Evolutionary conservation across 768 basidiomycete species (phyloP), one percentile per base, ranked within the genome.

Genomic region (Calocera viscosa): DNA sequence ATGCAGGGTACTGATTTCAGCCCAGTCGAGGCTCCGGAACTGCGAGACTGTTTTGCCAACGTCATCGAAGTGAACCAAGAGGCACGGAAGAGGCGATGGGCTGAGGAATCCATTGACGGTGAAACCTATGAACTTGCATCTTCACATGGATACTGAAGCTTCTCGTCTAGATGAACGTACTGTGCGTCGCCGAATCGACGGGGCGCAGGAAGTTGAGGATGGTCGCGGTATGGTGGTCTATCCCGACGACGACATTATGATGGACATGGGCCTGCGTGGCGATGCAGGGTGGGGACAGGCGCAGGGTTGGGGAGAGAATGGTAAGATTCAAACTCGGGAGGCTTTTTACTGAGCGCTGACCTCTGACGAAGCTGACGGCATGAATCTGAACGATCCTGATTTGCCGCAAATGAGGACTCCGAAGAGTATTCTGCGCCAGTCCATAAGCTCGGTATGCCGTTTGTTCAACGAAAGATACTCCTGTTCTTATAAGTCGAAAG

Each of bases 71-170:
- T 22, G 26, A 60, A 60, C 53, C 26, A 11, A 5, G 53, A 60
- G 19, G 53, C 53, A 16, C 24, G 53, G 16, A 60, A 60, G 53
- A 60, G 53, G 53, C 53, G 53, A 11, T 60, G 53, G 53, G 53
- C 11, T 8, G 53, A 60, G 14, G 30, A 60, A 26, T 12, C 24
- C 43, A 3, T 47, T 8, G 53, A 60, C 7, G 53, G 53, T 32
- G 30, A 60, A 32, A 47, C 5, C 43, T 8, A 47, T 19, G 5
- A 17, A 8, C 19, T 47, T 47, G 43, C 2, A 30, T 26, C 53
- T 14, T 8, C 7, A 11, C 30, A 7, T 19, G 43, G 7, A 47
- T 19, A 17, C 43, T 17, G 16, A 47, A 7, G 8, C 11, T 28
- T 60, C 14, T 10, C 30, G 2, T 60, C 14, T 60, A 60, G 53